Base-by-base conservation (phyloP, 176 grass and related monocot genomes). In the Coix lacrymajobi region DNA sequence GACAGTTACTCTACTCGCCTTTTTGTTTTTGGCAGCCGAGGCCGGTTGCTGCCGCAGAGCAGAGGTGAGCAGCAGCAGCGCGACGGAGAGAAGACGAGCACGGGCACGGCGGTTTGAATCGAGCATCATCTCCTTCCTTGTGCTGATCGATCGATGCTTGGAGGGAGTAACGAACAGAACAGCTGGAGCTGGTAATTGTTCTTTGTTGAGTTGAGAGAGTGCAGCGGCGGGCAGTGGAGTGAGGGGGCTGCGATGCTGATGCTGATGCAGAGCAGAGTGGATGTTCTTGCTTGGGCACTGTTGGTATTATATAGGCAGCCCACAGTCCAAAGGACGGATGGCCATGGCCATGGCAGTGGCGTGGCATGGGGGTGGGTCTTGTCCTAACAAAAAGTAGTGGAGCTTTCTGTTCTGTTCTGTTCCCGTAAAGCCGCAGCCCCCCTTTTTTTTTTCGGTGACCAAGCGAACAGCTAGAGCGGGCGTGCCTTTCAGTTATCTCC, bases 351-450 rank as follows among this genome's bases (percentile, higher is more conserved):
- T 22, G 44, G 44, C 44, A 44, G 25, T 34, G 62, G 15, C 62
- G 3, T 16, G 52, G 22, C 39, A 32, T 64, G 17, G 41, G 77
- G 7, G 62, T 79, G 62, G 43, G 77, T 67, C 77, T 66, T 51
- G 77, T 80, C 77, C 62, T 51, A 67, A 66, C 77, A 34, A 36
- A 79, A 80, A 67, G 43, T 17, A 37, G 62, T 67, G 77, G 77
- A 36, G 77, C 43, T 37, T 79, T 66, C 77, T 79, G 77, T 79
- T 52, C 4, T n/a, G n/a, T n/a, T n/a, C n/a, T n/a, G n/a, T 77
- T 80, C 62, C 43, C 39, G 69, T 51, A 79, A 79, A 79, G 77
- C 0, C n/a, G n/a, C n/a, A n/a, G n/a, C n/a, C n/a, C n/a, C 43
- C 19, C 77, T 36, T 51, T 79, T 66, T 8, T 13, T 51, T 79